phyloP scores from a whole-genome alignment of 2,329 filamentous ascomycete species.

The Cladosporium sp. region DNA sequence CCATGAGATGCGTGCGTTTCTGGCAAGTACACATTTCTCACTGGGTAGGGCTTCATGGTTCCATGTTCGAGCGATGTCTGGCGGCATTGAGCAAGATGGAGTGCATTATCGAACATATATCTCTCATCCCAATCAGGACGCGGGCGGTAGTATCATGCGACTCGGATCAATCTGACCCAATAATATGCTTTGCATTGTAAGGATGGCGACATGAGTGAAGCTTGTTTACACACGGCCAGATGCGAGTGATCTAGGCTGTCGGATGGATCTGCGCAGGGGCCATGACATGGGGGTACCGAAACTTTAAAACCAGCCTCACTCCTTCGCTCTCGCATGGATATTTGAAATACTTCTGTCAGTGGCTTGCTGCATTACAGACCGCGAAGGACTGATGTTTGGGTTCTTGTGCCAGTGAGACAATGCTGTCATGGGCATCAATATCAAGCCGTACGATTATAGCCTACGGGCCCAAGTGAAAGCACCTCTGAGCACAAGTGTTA shows the following conservation, averaged over 20 bases:
- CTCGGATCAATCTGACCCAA: not conserved
- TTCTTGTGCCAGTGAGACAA: not conserved
- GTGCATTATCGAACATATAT: not conserved
- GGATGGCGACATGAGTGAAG: not conserved
- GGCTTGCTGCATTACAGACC: not conserved
- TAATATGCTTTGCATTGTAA: not conserved
- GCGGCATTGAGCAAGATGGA: not conserved
- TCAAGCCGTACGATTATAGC: not conserved
- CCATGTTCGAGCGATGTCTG: not conserved
- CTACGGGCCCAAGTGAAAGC: not conserved
- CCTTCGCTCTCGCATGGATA: not conserved
- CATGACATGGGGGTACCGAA: not conserved
- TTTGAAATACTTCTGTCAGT: not conserved
- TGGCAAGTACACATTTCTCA: not conserved
- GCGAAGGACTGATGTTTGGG: not conserved
- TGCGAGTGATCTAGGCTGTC: not conserved
- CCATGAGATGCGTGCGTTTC: not conserved
- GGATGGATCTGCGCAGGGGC: slow-evolving; percentile 1
- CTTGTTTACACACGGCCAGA: not conserved
- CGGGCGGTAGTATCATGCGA: not conserved
- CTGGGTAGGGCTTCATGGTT: not conserved
- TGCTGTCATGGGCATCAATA: too few relatives aligned
- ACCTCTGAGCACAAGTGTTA: not conserved
- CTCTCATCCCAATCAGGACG: not conserved
- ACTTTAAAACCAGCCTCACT: not conserved